A percentile compares a stretch with the other conserved stretches of the same genome.
Conservation (phyloP, 1,284 basidiomycete genomes). For the Phylloporus gajari region DNA sequence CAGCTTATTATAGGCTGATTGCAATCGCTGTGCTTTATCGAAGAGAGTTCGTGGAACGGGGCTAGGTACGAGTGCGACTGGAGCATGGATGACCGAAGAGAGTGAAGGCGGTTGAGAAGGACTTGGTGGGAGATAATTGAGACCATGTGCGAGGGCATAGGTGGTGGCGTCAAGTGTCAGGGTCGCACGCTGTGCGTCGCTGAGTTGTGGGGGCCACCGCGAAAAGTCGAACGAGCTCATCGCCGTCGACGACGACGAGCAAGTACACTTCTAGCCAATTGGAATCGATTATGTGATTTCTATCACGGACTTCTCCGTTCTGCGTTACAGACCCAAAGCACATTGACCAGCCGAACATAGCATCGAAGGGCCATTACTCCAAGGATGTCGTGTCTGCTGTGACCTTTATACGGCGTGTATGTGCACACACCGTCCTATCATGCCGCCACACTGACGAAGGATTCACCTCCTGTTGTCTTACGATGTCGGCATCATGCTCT, state of each 20-base stretch:
- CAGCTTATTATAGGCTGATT: conserved; percentile 84
- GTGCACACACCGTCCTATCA: too few species aligned
- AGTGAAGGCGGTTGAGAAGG: conserved; percentile 62
- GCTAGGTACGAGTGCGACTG: conserved; percentile 87
- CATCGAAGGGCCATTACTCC: too few species aligned
- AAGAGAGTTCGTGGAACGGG: conserved; percentile 86
- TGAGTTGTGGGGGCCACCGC: conserved; percentile 80
- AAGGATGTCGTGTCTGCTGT: too few species aligned
- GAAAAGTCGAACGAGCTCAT: conserved; percentile 54
- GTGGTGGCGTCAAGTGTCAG: conserved; percentile 79
- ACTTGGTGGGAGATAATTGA: conserved; percentile 80
- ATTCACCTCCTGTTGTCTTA: too few species aligned
- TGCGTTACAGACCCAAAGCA: too few species aligned
- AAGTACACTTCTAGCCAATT: too few species aligned
- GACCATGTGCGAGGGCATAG: conserved; percentile 86
- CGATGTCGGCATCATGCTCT: too few species aligned
- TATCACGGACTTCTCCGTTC: too few species aligned
- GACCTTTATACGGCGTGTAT: too few species aligned
- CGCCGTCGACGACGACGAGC: conserved; percentile 12
- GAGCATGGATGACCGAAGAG: conserved; percentile 86
- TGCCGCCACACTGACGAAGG: too few species aligned
- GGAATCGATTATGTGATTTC: too few species aligned
- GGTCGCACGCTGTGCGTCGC: conserved; percentile 63
- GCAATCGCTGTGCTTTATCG: conserved; percentile 72
- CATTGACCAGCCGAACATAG: too few species aligned